phyloP scores from a whole-genome alignment of 2,329 filamentous ascomycete species.

The Fusarium marasasianum region DNA sequence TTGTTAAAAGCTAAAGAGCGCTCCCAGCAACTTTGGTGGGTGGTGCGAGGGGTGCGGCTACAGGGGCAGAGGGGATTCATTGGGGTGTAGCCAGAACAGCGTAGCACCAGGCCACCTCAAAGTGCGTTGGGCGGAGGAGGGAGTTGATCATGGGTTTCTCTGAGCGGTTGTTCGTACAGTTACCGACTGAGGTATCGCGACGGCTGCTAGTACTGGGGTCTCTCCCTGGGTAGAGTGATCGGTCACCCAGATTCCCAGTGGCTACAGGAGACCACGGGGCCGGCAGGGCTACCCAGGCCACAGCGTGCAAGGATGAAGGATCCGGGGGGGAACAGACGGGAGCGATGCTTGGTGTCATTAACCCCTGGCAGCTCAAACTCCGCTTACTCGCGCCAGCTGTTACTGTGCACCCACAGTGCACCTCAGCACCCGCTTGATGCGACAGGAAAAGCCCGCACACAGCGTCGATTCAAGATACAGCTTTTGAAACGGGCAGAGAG shows the following conservation, averaged over 20 bases:
- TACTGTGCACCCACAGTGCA: slow-evolving; percentile 29
- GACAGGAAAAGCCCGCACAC: slow-evolving; percentile 29
- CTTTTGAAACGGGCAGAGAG: slow-evolving; percentile 11
- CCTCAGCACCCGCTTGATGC: slow-evolving; percentile 30
- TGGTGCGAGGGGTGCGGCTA: slow-evolving; percentile 41
- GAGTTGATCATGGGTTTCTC: slow-evolving; percentile 41
- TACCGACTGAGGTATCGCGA: slow-evolving; percentile 4
- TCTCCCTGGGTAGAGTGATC: slow-evolving; percentile 29
- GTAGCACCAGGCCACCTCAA: slow-evolving; percentile 44
- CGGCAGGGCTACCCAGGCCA: slow-evolving; percentile 29
- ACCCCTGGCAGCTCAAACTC: slow-evolving; percentile 34
- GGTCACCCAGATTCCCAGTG: slow-evolving; percentile 29
- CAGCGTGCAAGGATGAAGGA: slow-evolving; percentile 28
- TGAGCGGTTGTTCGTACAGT: slow-evolving; percentile 33
- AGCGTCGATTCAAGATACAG: slow-evolving; percentile 21
- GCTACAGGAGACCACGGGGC: slow-evolving; percentile 32
- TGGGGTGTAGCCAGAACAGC: slow-evolving; percentile 46
- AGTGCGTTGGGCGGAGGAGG: slow-evolving; percentile 33
- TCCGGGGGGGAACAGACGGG: slow-evolving; percentile 33
- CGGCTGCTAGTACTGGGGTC: slow-evolving; percentile 17
- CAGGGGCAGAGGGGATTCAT: slow-evolving; percentile 23
- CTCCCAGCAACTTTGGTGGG: slow-evolving; percentile 33
- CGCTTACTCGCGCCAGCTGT: slow-evolving; percentile 39
- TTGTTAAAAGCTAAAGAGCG: slow-evolving; percentile 22
- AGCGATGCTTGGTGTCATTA: slow-evolving; percentile 39